Evolutionary conservation across 1,284 basidiomycete genomes (phyloP), one percentile per base, ranked within the genome.

Genomic region (Serendipita sp.): DNA sequence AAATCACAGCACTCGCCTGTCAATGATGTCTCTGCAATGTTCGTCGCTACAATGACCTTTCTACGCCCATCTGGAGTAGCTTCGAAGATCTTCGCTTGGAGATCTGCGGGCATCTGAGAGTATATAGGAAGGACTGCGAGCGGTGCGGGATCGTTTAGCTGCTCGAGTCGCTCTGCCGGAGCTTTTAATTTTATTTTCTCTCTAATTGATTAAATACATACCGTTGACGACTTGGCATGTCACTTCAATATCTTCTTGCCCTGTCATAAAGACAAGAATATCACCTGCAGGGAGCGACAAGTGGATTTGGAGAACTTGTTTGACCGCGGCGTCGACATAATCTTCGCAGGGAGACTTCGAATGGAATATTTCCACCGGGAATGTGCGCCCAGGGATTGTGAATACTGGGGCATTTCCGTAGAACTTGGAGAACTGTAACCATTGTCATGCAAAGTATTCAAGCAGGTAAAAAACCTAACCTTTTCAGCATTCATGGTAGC

Each of bases 401-500:
- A 91, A 99, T 49, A 84, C 90, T 0, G 94, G 94, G 0, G 95
- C 94, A 68, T 88, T 90, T 58, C 94, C 95, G 68, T 96, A 99
- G 74, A 99, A 99, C 22, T 74, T 78, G 35, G 91, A 95, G 75
- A 99, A 99, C 88, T 93, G 64, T 13, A 64, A 41, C 6, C 3
- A 58, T 34, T 53, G 42, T 8, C 8, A 22, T 42, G 29, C 32
- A 65, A 8, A 63, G 12, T 60, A 58, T 15, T 15, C 1, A 47
- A 15, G 26, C 38, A 49, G 34, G 50, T 64, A 49, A 43, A 42
- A 47, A 34, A 50, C 60, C 72, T 61, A 63, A 88, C 91, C 82
- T 97, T 97, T 63, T 96, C 93, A 0, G 95, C 89, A 70, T 99
- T 98, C 95, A 99, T 98, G 1, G 95, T 99, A 2, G 95, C 95